phyloP scores from a whole-genome alignment of 768 basidiomycete genomes.

The Imleria badia region DNA sequence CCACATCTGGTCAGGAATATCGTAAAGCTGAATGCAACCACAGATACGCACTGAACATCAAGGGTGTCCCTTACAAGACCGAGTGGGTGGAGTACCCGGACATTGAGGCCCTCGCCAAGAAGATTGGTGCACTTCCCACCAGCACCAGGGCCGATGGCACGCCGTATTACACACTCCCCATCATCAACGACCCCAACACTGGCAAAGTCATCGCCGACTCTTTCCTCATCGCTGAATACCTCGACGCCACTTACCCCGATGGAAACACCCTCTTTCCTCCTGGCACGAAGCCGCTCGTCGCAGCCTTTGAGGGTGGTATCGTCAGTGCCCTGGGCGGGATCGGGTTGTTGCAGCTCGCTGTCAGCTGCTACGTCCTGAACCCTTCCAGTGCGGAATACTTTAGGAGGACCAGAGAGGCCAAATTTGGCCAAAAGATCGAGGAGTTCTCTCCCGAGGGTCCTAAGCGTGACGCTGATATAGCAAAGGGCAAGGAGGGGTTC shows the following conservation, averaged over 20 bases:
- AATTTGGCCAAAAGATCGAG: conserved; percentile 34
- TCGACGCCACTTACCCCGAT: conserved; percentile 42
- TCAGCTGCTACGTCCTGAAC: conserved; percentile 19
- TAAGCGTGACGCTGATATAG: conserved; percentile 26
- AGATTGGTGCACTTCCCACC: conserved; percentile 34
- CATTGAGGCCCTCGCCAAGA: conserved; percentile 34
- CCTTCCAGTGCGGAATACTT: conserved; percentile 33
- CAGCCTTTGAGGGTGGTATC: conserved; percentile 34
- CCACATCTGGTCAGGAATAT: neutral
- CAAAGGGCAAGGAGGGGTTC: conserved; percentile 26
- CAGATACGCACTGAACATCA: conserved; percentile 42
- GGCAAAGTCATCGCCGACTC: conserved; percentile 39
- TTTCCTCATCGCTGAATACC: conserved; percentile 44
- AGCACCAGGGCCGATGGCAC: conserved; percentile 29
- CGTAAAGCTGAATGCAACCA: neutral
- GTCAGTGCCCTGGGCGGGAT: conserved; percentile 9
- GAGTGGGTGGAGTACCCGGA: conserved; percentile 46
- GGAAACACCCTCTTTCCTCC: conserved; percentile 41
- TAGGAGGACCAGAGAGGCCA: conserved; percentile 33
- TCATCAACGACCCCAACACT: conserved; percentile 40
- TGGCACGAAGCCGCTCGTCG: conserved; percentile 40
- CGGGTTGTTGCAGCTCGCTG: conserved; percentile 14
- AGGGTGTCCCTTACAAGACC: conserved; percentile 41
- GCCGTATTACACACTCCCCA: conserved; percentile 41
- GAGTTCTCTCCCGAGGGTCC: conserved; percentile 35